Percentiles rank a stretch among this genome's conserved stretches.
These are phyloP conservation scores for Sporothrix curviconia DNA, from an alignment of 2,329 filamentous ascomycete species.

Conservation along the genomic window DNA sequence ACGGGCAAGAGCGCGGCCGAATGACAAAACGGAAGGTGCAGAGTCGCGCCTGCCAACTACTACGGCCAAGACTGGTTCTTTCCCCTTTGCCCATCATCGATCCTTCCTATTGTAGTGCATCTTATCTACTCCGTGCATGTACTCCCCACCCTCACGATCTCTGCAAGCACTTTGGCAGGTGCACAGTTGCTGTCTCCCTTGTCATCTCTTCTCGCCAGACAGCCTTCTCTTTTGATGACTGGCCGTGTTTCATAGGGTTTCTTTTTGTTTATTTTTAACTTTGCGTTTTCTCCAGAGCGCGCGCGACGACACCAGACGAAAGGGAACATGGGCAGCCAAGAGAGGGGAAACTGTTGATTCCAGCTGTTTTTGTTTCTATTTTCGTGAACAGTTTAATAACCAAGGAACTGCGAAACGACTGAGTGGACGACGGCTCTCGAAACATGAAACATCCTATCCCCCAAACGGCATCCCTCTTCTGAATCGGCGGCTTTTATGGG, in stretches of 20 bases:
- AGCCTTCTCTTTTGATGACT: neutral
- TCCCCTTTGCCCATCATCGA: too few relatives aligned
- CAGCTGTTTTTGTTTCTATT: constrained; percentile 11
- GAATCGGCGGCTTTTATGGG: neutral
- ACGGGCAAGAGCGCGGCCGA: too few relatives aligned
- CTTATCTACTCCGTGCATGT: too few relatives aligned
- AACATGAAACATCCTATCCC: constrained; percentile 14
- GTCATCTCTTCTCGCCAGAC: neutral
- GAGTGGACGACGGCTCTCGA: constrained; percentile 6
- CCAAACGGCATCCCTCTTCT: neutral
- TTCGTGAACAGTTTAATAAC: constrained; percentile 14
- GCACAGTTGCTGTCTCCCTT: neutral
- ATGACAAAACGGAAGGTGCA: too few relatives aligned
- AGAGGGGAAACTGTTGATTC: neutral
- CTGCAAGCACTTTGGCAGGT: neutral
- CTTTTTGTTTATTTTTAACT: constrained; percentile 7
- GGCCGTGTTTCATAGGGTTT: constrained; percentile 2
- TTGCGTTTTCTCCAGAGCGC: neutral
- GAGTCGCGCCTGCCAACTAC: too few relatives aligned
- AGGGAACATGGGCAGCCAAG: neutral
- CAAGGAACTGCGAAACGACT: constrained; percentile 9
- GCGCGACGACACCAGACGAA: neutral
- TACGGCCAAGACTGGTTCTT: too few relatives aligned
- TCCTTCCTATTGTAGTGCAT: too few relatives aligned
- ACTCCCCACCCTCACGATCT: neutral